These are phyloP conservation scores for Schizophyllum amplum DNA, from an alignment of 1,284 basidiomycete species.

Conservation along the genomic window DNA sequence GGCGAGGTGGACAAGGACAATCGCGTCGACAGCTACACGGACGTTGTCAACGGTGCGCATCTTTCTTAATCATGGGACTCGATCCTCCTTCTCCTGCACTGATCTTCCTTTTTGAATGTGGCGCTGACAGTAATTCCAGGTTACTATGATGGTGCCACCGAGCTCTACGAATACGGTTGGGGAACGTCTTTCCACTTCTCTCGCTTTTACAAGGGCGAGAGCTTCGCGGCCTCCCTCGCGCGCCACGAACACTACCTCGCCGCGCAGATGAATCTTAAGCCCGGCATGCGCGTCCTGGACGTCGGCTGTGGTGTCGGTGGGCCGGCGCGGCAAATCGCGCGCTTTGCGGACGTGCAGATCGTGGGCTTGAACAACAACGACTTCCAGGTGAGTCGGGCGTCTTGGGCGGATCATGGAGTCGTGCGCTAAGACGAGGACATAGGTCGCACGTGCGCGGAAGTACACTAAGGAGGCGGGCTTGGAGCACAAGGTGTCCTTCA, in stretches of 20 bases:
- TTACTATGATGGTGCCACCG: constrained; percentile 95
- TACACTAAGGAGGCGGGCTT: constrained; percentile 82
- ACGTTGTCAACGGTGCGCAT: constrained; percentile 74
- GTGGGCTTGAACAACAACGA: constrained; percentile 96
- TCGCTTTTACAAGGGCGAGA: constrained; percentile 95
- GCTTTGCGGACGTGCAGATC: constrained; percentile 85
- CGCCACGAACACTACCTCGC: constrained; percentile 99
- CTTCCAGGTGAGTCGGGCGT: constrained; percentile 67
- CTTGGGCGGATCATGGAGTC: not conserved
- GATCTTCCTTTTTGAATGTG: too few relatives aligned
- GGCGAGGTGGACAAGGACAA: constrained; percentile 60
- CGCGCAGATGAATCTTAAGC: constrained; percentile 70
- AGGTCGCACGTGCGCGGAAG: constrained; percentile 54
- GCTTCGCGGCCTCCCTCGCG: constrained; percentile 77
- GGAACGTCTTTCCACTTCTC: constrained; percentile 95
- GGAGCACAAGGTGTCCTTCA: constrained; percentile 71
- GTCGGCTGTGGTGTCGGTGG: constrained; percentile 98
- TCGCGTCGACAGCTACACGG: constrained; percentile 81
- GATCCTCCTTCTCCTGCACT: not conserved
- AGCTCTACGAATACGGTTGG: constrained; percentile 97
- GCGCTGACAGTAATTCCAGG: constrained; percentile 23
- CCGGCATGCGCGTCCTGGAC: constrained; percentile 94
- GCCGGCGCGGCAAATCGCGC: constrained; percentile 91
- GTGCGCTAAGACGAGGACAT: too few relatives aligned
- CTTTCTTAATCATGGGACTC: not conserved